Percentiles rank a stretch among this genome's conserved stretches.
phyloP scores from a whole-genome alignment of 1,284 basidiomycete species.

The Fistulina hepatica region DNA sequence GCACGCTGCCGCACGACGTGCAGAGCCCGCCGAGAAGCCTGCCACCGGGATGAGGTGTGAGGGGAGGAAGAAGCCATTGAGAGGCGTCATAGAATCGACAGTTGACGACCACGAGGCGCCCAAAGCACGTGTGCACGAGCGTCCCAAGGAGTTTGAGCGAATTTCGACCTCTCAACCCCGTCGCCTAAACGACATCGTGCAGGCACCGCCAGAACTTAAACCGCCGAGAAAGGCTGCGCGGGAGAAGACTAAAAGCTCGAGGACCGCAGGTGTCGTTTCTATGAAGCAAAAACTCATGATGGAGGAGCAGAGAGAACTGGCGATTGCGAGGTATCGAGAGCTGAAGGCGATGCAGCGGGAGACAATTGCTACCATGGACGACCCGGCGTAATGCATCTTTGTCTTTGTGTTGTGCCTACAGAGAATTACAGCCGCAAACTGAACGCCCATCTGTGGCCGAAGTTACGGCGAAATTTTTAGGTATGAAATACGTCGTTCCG shows the following conservation, averaged over 20 bases:
- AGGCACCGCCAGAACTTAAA: constrained; percentile 48
- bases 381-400: too few relatives aligned
- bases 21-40: constrained; percentile 26
- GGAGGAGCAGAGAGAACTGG: constrained; percentile 62
- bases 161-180: constrained; percentile 46
- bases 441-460: too few relatives aligned
- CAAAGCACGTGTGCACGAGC: constrained; percentile 17
- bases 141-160: constrained; percentile 44
- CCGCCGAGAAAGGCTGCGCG: constrained; percentile 20
- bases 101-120: constrained; percentile 7
- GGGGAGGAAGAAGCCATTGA: constrained; percentile 13
- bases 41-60: constrained; percentile 15
- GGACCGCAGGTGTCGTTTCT: constrained; percentile 40
- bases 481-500: too few relatives aligned
- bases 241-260: constrained; percentile 17
- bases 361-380: too few relatives aligned
- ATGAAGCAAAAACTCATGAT: constrained; percentile 67
- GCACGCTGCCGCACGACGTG: constrained; percentile 37
- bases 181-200: constrained; percentile 59
- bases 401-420: too few relatives aligned
- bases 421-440: too few relatives aligned
- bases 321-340: constrained; percentile 54
- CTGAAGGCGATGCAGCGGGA: constrained; percentile 39
- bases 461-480: too few relatives aligned
- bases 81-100: constrained; percentile 11